Conservation (phyloP, 805 yeast genomes). For the Candida piceae region DNA sequence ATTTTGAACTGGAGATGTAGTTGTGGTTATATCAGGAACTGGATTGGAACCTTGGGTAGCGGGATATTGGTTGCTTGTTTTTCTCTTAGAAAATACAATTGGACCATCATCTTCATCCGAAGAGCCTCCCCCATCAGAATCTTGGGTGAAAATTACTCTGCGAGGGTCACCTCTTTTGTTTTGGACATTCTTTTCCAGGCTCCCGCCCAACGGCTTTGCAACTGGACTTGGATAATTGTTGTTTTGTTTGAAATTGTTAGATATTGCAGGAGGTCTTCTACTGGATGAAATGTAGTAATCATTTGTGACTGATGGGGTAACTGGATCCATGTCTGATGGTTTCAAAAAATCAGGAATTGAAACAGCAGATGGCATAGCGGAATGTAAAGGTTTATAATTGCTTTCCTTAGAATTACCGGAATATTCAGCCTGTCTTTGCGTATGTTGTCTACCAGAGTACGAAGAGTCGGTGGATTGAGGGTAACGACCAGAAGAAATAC, state of each 20-base stretch:
- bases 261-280: conserved; percentile 7
- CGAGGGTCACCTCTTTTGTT: conserved; percentile 9
- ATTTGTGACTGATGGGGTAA: conserved; percentile 15
- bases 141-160: conserved; percentile 12
- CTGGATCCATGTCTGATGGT: conserved; percentile 20
- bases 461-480: conserved; percentile 1
- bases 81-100: conserved; percentile 3
- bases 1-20: too few species aligned
- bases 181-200: not conserved
- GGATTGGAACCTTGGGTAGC: too few species aligned
- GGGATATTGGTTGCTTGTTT: too few species aligned
- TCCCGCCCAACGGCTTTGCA: too few species aligned
- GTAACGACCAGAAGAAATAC: not conserved
- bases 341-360: conserved; percentile 22
- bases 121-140: conserved; percentile 9
- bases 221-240: not conserved
- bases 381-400: conserved; percentile 10
- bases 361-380: conserved; percentile 19
- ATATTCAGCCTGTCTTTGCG: too few species aligned
- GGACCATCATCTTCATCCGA: conserved; percentile 6
- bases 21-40: too few species aligned
- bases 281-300: conserved; percentile 6
- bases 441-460: not conserved
- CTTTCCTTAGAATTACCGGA: too few species aligned
- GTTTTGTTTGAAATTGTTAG: conserved; percentile 3